Base-by-base conservation (phyloP, 176 grass and related monocot genomes). In the Musa troglodytarum region DNA sequence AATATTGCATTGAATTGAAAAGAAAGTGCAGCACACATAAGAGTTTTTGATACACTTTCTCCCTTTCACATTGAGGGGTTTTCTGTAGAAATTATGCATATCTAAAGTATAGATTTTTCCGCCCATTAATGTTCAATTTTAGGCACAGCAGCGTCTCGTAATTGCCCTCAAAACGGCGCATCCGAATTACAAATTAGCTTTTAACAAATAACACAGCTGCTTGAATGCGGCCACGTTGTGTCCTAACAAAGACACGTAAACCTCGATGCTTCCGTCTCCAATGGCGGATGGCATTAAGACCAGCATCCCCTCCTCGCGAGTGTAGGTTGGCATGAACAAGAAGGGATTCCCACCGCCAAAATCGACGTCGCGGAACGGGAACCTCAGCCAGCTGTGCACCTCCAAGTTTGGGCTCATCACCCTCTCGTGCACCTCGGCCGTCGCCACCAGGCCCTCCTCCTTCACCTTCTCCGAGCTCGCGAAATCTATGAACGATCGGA, bases 401-500 rank as follows among this genome's bases (percentile, higher is more conserved):
- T 82, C 85, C 21, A 87, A 22, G 73, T 83, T 63, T 1, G 85
- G 85, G 21, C 76, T 80, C 78, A 52, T 70, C 50, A 71, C 53
- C 17, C 15, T 50, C 26, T 69, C 80, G 19, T 63, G 16, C 15
- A 29, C 71, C 19, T 62, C 52, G 53, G 78, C 28, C 51, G 72
- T 23, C 73, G 65, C 62, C 49, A 52, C 68, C 22, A 82, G 81
- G 1, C 59, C 54, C 71, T 87, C 76, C 63, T 50, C 29, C 73
- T 87, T 56, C 69, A 73, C 78, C 34, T 19, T 56, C 34, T 49
- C 69, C 28, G 78, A 80, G 54, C 54, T 80, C 34, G 69, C 16
- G 13, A 80, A 87, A 54, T 82, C 85, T 23, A 86, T 49, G 54
- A 81, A 81, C 10, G 84, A 86, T 49, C 51, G 74, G 69, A 75